Evolutionary conservation across 2,329 filamentous ascomycete genomes (phyloP).

Genomic region (Bipolaris victoriae): DNA sequence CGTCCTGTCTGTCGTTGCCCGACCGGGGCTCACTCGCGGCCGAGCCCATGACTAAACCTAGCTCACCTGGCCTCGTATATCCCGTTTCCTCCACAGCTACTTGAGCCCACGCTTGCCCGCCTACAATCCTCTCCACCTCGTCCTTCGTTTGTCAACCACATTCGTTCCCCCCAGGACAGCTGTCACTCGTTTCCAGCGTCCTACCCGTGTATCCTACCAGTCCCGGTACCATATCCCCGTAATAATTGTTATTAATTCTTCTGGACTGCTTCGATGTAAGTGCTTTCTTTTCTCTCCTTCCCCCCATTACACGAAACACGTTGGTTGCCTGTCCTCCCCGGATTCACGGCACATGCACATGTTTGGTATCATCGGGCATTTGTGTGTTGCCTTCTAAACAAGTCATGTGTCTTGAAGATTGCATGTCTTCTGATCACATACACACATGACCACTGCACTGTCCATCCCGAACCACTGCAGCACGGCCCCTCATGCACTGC

Average conservation of each 20-base stretch:
- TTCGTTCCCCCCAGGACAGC: slow-evolving; percentile 19
- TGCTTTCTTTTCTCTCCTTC: slow-evolving; percentile 6
- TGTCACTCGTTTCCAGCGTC: slow-evolving; percentile 38
- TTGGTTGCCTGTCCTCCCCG: too few species aligned
- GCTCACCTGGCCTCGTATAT: slow-evolving; percentile 16
- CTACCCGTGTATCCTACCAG: background rate
- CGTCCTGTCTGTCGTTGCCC: slow-evolving; percentile 18
- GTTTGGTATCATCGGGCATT: too few species aligned
- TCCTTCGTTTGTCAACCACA: slow-evolving; percentile 23
- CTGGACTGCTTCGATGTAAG: slow-evolving; percentile 14
- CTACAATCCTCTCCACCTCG: slow-evolving; percentile 21
- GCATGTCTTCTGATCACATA: slow-evolving; percentile 7
- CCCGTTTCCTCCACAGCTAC: slow-evolving; percentile 22
- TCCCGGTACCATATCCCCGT: background rate
- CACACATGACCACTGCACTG: slow-evolving; percentile 1
- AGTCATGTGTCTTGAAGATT: background rate
- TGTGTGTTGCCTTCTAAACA: too few species aligned
- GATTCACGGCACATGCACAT: too few species aligned
- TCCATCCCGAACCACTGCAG: background rate
- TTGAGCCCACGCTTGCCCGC: slow-evolving; percentile 27
- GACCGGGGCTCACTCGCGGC: slow-evolving; percentile 8
- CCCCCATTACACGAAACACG: too few species aligned
- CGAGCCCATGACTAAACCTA: slow-evolving; percentile 23
- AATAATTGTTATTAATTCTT: slow-evolving; percentile 12
- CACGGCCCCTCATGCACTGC: background rate